These are phyloP conservation scores for Knoxia roxburghii DNA, from an alignment of 257 asterid genomes.

Conservation along the genomic window DNA sequence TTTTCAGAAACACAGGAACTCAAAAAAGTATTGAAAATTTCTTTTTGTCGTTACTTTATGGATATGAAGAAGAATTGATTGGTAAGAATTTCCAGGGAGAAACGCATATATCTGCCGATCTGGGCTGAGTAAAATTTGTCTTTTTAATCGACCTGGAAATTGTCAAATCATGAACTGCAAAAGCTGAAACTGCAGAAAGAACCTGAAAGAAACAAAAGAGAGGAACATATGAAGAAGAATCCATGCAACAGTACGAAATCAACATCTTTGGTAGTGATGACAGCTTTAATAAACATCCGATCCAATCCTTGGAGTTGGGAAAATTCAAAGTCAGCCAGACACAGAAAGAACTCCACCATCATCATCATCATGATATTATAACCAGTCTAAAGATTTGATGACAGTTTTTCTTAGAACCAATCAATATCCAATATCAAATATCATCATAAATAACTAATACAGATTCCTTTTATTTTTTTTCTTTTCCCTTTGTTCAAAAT, in stretches of 20 bases:
- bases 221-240: constrained; percentile 16
- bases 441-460: too few relatives aligned
- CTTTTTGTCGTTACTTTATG: too few relatives aligned
- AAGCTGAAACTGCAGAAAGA: constrained; percentile 15
- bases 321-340: not conserved
- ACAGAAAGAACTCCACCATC: not conserved
- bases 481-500: not conserved
- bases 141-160: too few relatives aligned
- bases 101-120: not conserved
- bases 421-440: too few relatives aligned
- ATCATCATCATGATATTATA: too few relatives aligned
- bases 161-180: not conserved
- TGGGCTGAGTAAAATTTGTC: not conserved
- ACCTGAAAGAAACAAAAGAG: constrained; percentile 27
- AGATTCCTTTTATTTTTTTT: too few relatives aligned
- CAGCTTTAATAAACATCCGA: constrained; percentile 1
- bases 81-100: not conserved
- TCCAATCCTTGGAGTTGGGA: constrained; percentile 2
- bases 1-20: not conserved
- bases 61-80: too few relatives aligned
- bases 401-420: not conserved
- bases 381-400: too few relatives aligned
- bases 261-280: not conserved
- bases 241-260: constrained; percentile 28
- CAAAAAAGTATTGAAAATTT: too few relatives aligned